Conservation (phyloP, 2,329 filamentous ascomycete genomes). For the Colletotrichum australisinense region DNA sequence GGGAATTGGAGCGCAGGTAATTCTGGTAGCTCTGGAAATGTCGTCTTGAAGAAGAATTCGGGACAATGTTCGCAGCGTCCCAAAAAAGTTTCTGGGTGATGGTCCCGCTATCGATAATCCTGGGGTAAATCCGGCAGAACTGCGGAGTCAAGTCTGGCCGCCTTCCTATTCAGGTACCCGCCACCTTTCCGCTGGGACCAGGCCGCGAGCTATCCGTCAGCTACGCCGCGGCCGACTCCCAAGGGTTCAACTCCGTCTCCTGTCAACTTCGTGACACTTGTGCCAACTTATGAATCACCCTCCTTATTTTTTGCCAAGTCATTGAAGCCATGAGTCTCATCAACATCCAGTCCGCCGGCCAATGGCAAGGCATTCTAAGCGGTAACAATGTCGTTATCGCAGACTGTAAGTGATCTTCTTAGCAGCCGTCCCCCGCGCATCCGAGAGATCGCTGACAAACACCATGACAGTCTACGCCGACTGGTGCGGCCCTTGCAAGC, state of each 20-base stretch:
- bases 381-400: slow-evolving; percentile 85
- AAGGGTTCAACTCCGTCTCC: not conserved
- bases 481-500: slow-evolving; percentile 95
- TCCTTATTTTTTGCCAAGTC: not conserved
- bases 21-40: not conserved
- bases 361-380: slow-evolving; percentile 79
- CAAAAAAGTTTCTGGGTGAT: slow-evolving; percentile 31
- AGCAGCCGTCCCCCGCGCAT: slow-evolving; percentile 21
- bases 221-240: not conserved
- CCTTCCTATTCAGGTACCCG: slow-evolving; percentile 34
- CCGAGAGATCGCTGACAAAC: slow-evolving; percentile 40
- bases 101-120: slow-evolving; percentile 23
- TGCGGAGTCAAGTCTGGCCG: slow-evolving; percentile 34
- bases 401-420: slow-evolving; percentile 77
- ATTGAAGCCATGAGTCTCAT: slow-evolving; percentile 57
- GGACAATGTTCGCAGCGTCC: slow-evolving; percentile 3
- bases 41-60: not conserved
- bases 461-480: slow-evolving; percentile 82
- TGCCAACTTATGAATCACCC: slow-evolving; percentile 6
- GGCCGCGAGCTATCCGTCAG: slow-evolving; percentile 20
- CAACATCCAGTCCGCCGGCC: slow-evolving; percentile 71
- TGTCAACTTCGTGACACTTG: slow-evolving; percentile 8
- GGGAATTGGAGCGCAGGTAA: not conserved
- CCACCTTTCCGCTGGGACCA: slow-evolving; percentile 30
- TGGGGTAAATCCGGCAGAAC: slow-evolving; percentile 41